Conservation (phyloP, 1,139 yeast species). For the Candida glucosophila region DNA sequence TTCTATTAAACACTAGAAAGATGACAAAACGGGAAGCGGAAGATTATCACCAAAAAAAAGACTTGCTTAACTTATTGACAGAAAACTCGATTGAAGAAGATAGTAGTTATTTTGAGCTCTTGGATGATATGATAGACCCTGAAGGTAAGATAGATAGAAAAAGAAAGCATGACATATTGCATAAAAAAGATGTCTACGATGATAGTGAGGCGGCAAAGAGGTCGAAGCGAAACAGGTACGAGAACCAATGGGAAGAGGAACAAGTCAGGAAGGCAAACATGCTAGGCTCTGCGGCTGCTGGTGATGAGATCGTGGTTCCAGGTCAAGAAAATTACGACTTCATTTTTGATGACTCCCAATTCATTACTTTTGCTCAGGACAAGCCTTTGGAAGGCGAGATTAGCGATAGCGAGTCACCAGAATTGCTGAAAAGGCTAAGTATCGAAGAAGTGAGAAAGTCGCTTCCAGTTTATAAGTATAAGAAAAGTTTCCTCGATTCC, state of each 20-base stretch:
- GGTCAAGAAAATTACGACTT: constrained; percentile 57
- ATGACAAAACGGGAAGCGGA: constrained; percentile 40
- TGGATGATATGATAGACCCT: constrained; percentile 45
- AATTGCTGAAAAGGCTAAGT: constrained; percentile 15
- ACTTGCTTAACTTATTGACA: constrained; percentile 28
- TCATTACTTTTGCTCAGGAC: constrained; percentile 53
- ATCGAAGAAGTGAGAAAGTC: constrained; percentile 48
- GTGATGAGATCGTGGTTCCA: constrained; percentile 40
- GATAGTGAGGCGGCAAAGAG: constrained; percentile 13
- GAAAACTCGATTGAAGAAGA: constrained; percentile 7
- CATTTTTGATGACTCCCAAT: constrained; percentile 76
- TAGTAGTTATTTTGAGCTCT: constrained; percentile 37
- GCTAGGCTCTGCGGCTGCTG: constrained; percentile 14
- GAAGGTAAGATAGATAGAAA: constrained; percentile 46
- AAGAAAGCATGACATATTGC: constrained; percentile 34
- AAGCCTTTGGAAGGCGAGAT: constrained; percentile 18
- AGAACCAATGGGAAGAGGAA: constrained; percentile 56
- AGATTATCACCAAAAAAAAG: constrained; percentile 42
- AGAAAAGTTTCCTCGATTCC: constrained; percentile 55
- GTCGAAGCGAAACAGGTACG: constrained; percentile 17
- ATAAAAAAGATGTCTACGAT: constrained; percentile 22
- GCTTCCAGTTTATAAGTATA: constrained; percentile 68
- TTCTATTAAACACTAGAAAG: constrained; percentile 8
- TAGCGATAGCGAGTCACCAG: constrained; percentile 10
- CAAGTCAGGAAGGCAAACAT: constrained; percentile 46